phyloP scores from a whole-genome alignment of 2,329 filamentous ascomycete genomes.

The Talaromyces verruculosus region DNA sequence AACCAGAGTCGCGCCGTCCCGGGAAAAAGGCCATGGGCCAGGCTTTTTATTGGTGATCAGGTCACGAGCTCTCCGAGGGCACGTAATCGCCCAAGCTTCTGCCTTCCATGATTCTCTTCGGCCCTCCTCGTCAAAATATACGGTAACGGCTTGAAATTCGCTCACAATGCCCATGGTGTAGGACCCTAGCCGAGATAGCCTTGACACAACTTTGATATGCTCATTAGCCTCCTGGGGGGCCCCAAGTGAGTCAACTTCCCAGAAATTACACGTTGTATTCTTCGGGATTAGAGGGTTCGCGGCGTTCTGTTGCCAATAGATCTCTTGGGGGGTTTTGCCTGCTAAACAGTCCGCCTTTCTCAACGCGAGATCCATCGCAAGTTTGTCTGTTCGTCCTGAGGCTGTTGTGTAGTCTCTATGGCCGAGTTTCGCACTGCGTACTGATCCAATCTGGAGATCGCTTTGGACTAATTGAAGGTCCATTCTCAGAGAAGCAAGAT shows the following conservation, averaged over 20 bases:
- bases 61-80: neutral
- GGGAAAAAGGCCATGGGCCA: neutral
- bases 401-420: neutral
- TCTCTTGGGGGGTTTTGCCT: neutral
- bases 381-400: neutral
- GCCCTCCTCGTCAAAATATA: neutral
- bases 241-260: neutral
- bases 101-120: too few relatives aligned
- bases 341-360: neutral
- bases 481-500: neutral
- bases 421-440: neutral
- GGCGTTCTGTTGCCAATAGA: neutral
- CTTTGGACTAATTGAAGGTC: neutral
- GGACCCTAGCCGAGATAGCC: neutral
- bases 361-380: slow-evolving; percentile 10
- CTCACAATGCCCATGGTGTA: neutral
- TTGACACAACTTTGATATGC: neutral
- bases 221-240: neutral
- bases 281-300: neutral
- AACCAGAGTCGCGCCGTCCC: slow-evolving; percentile 6
- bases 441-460: neutral
- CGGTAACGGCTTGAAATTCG: neutral
- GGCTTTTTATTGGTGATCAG: too few relatives aligned
- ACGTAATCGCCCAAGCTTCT: neutral
- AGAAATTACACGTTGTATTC: neutral